These are phyloP conservation scores for Pleurotus citrinopileatus DNA, from an alignment of 768 basidiomycete species.

Conservation along the genomic window DNA sequence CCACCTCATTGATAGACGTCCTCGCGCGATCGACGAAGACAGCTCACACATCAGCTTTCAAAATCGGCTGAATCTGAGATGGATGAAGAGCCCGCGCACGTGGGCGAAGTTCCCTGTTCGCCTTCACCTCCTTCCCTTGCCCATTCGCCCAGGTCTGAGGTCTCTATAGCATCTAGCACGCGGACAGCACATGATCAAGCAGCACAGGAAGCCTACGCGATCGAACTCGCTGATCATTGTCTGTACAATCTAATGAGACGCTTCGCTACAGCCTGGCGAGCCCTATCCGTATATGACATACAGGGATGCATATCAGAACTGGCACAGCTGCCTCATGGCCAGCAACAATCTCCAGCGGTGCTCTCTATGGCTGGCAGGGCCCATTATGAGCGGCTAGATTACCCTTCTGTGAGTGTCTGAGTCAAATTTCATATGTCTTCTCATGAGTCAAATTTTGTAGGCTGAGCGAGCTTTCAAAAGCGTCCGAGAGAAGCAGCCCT, in stretches of 20 bases:
- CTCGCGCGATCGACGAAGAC: slow-evolving; percentile 59
- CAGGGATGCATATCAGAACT: slow-evolving; percentile 72
- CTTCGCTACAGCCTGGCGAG: slow-evolving; percentile 79
- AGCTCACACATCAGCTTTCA: slow-evolving; percentile 49
- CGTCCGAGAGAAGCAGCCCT: slow-evolving; percentile 83
- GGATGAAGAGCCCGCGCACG: slow-evolving; percentile 57
- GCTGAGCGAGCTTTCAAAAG: slow-evolving; percentile 87
- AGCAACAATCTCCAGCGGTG: slow-evolving; percentile 75
- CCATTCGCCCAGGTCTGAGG: slow-evolving; percentile 62
- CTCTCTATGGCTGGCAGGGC: slow-evolving; percentile 83
- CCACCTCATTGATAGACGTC: slow-evolving; percentile 26
- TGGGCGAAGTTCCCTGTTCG: slow-evolving; percentile 51
- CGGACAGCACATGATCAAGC: slow-evolving; percentile 72
- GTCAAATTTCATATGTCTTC: slow-evolving; percentile 13
- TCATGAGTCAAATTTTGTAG: slow-evolving; percentile 43
- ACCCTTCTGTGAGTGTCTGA: slow-evolving; percentile 68
- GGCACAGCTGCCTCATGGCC: slow-evolving; percentile 67
- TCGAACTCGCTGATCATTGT: slow-evolving; percentile 76
- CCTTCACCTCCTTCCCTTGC: slow-evolving; percentile 59
- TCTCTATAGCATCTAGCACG: slow-evolving; percentile 57
- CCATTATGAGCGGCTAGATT: slow-evolving; percentile 88
- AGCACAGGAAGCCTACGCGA: slow-evolving; percentile 68
- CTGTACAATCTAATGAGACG: slow-evolving; percentile 77
- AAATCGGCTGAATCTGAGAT: slow-evolving; percentile 68
- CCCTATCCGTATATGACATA: slow-evolving; percentile 75